Conservation (phyloP, 2,329 filamentous ascomycete genomes). For the Pleurostoma richardsiae region DNA sequence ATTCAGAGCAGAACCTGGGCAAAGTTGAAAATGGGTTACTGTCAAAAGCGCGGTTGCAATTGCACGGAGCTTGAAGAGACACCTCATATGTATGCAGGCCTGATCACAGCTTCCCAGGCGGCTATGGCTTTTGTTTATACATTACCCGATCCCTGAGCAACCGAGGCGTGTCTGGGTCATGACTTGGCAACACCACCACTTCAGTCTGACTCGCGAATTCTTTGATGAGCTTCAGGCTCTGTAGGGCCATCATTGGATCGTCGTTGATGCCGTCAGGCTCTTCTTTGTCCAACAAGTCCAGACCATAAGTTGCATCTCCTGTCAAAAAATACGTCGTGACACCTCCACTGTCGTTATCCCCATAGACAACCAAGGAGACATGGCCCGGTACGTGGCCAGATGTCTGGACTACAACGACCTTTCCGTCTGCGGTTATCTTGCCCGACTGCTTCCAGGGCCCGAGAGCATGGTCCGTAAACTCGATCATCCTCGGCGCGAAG, state of each 20-base stretch:
- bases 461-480: slow-evolving; percentile 14
- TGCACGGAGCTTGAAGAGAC: no score
- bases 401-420: slow-evolving; percentile 22
- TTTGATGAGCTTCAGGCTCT: background rate
- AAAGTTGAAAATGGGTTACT: no score
- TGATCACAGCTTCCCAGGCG: no score
- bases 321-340: slow-evolving; percentile 18
- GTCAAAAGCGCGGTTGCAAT: no score
- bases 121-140: no score
- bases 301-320: slow-evolving; percentile 23
- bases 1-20: no score
- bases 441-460: slow-evolving; percentile 21
- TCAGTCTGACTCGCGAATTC: background rate
- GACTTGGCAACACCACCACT: background rate
- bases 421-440: slow-evolving; percentile 21
- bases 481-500: slow-evolving; percentile 21
- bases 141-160: no score
- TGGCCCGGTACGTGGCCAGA: slow-evolving; percentile 27
- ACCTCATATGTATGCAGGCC: no score
- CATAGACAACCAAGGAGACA: slow-evolving; percentile 14
- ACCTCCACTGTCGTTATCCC: slow-evolving; percentile 14
- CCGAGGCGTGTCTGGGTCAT: no score
- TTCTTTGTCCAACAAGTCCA: slow-evolving; percentile 22
- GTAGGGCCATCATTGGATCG: background rate
- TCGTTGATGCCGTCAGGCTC: slow-evolving; percentile 22